Evolutionary conservation across 805 yeast genomes (phyloP), one percentile per base, ranked within the genome.

Genomic region (Cyberlindnera petersonii): DNA sequence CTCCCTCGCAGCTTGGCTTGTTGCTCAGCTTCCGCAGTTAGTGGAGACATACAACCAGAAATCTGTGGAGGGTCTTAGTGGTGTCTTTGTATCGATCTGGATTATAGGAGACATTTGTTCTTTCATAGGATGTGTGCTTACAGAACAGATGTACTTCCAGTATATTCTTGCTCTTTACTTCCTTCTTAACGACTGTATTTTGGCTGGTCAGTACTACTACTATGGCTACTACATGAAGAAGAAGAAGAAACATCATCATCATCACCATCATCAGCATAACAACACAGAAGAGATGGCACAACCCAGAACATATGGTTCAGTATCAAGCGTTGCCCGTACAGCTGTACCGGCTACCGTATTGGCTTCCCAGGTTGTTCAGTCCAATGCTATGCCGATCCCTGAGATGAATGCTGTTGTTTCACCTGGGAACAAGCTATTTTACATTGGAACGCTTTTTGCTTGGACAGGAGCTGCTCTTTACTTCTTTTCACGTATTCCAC

Each of bases 91-190:
- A 39, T 62, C 69, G 7, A 65, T 75, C 4, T 66, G 71, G 71
- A 40, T 66, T 20, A 30, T 59, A 15, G 71, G 71, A 9, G 82
- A 68, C 32, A 20, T 69, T 16, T 69, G 78, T 8, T 72, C 77
- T 31, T 59, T 81, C 21, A 32, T 72, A 0, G 97, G 96, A 0
- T 86, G 95, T 44, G 43, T 85, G 0, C 56, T 87, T 33, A 87
- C 96, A 0, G 58, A 74, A 6, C 96, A 89, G 44, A 65, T 87
- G 33, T 77, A 82, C n/a, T 89, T 88, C 61, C 97, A 88, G 57
- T 72, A 78, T 9, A 64, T 79, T 17, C 64, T 88, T 14, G 86
- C 94, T 0, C 42, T 73, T 2, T 89, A 89, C 61, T 88, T 85
- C 56, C 66, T 91, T 35, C 61, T 70, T 41, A 83, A 85, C 45